Evolutionary conservation across 441 rosid species (phyloP).

Genomic region (Biscutella laevigata): DNA sequence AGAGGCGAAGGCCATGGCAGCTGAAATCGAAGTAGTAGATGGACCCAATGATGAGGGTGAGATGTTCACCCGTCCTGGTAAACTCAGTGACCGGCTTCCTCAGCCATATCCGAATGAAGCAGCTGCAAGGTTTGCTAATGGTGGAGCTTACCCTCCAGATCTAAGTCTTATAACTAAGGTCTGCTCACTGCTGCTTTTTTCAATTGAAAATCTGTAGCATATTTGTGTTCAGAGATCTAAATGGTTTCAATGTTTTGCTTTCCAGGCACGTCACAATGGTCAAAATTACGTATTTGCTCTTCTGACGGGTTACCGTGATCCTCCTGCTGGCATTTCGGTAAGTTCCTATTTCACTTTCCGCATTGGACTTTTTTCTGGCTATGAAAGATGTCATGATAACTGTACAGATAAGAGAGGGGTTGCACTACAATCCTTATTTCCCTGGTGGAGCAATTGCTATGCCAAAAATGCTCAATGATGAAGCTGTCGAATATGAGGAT

Average conservation of each 20-base stretch:
- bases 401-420: constrained; percentile 84
- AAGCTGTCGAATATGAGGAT: constrained; percentile 96
- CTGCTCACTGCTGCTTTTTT: constrained; percentile 17
- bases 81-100: constrained; percentile 95
- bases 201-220: background rate
- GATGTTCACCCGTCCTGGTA: constrained; percentile 97
- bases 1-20: constrained; percentile 97
- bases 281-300: constrained; percentile 97
- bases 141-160: constrained; percentile 99
- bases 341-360: constrained; percentile 1
- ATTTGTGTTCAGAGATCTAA: background rate
- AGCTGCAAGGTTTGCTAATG: constrained; percentile 99
- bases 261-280: constrained; percentile 97
- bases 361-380: background rate
- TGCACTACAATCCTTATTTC: constrained; percentile 95
- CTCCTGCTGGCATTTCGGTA: constrained; percentile 97
- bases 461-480: constrained; percentile 98
- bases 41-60: constrained; percentile 99
- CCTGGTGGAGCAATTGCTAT: constrained; percentile 99
- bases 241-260: constrained; percentile 12
- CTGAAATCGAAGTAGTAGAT: constrained; percentile 96
- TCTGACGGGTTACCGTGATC: constrained; percentile 94
- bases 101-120: constrained; percentile 84
- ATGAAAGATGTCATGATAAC: background rate
- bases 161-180: constrained; percentile 97